Evolutionary conservation across 1,284 basidiomycete species (phyloP), one percentile per base, ranked within the genome.

Genomic region (Ganoderma boninense): DNA sequence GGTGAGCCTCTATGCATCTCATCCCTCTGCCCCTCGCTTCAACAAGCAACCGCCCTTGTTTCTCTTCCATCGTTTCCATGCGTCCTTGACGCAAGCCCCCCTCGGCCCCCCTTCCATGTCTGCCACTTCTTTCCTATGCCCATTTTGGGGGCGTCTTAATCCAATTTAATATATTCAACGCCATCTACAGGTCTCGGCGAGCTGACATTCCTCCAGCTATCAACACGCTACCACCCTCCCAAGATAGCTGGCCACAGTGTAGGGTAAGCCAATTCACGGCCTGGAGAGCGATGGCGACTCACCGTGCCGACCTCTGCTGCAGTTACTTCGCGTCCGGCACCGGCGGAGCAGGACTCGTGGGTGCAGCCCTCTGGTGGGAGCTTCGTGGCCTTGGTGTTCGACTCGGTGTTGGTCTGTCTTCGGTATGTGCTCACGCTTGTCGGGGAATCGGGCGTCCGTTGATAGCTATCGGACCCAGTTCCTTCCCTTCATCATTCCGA

Each of bases 341-440:
- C 0, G 97, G 97, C 1, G 96, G 94, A 1, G 97, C 97, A 0
- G 97, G 97, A 0, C 87, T 99, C 5, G 92, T 94, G 0, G 98
- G 97, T 6, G 97, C 97, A 0, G 92, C 93, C 52, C 80, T 98
- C 7, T 99, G 97, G 97, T 99, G 97, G 97, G 86, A 96, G 73
- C 84, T 99, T 0, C 87, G 98, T 44, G 90, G 90, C 0, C 82
- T 98, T 1, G 97, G 97, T 16, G 95, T 99, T 7, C 88, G 90
- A 63, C 78, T 84, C 8, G 98, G 97, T 0, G 90, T 99, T 29
- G 93, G 95, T 0, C 78, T 97, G 20, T 96, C 94, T 5, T 87
- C 92, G 18, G 93, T 93, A 77, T 63, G 90, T 81, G 35, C 18
- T 66, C 38, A 6, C 5, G 23, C 38, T 11, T 11, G 16, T 7